Conservation (phyloP, 202 grass and related monocot genomes). For the Digitaria exilis region DNA sequence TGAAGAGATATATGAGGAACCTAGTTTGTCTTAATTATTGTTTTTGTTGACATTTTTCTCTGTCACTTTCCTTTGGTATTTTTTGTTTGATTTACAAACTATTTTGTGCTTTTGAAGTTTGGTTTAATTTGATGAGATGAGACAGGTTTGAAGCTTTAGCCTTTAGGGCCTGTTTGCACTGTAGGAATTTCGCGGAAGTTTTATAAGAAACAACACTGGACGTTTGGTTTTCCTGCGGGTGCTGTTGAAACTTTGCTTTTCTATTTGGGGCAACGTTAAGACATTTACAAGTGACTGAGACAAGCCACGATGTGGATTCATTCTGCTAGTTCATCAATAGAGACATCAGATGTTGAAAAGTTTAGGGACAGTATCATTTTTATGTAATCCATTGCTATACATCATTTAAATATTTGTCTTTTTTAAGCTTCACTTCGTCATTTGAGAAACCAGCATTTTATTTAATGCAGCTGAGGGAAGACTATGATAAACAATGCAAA, state of each 20-base stretch:
- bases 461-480: constrained; percentile 40
- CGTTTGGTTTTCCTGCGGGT: not conserved
- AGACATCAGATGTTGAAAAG: not conserved
- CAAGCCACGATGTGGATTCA: not conserved
- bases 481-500: constrained; percentile 60
- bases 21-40: not conserved
- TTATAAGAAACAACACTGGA: not conserved
- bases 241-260: not conserved
- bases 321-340: not conserved
- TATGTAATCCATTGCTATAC: not conserved
- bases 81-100: not conserved
- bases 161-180: not conserved
- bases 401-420: not conserved
- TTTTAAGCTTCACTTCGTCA: not conserved
- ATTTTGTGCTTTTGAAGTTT: not conserved
- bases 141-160: not conserved
- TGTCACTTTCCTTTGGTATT: not conserved
- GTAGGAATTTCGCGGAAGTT: not conserved
- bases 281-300: not conserved
- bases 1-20: constrained; percentile 52
- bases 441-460: not conserved
- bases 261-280: not conserved
- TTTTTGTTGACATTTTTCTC: not conserved
- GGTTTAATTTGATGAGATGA: not conserved
- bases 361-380: not conserved